These are phyloP conservation scores for Pelargonium australe DNA, from an alignment of 441 rosid genomes.

Conservation along the genomic window DNA sequence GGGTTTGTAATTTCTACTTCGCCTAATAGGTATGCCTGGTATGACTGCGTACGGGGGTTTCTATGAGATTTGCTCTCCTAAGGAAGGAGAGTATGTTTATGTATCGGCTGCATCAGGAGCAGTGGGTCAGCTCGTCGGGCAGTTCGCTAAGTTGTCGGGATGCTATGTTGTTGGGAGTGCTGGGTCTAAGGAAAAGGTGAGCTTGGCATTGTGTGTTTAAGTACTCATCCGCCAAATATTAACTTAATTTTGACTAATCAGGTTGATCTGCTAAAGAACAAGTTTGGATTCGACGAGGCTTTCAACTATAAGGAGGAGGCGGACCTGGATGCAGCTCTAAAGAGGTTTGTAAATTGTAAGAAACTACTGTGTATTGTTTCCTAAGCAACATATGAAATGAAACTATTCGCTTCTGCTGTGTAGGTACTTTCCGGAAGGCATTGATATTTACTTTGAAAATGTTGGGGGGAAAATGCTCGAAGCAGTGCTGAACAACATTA, in stretches of 20 bases:
- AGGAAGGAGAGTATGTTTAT: conserved; percentile 29
- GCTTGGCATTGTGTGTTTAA: too few species aligned
- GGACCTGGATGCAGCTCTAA: conserved; percentile 31
- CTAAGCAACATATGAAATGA: not conserved
- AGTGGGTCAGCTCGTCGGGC: conserved; percentile 44
- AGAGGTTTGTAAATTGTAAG: conserved; percentile 25
- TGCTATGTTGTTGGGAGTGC: conserved; percentile 1
- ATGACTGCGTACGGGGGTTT: conserved; percentile 43
- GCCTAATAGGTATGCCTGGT: conserved; percentile 36
- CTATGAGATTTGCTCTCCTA: conserved; percentile 35
- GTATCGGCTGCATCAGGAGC: not conserved
- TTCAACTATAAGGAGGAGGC: conserved; percentile 42
- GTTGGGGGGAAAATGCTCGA: conserved; percentile 38
- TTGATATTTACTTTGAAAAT: conserved; percentile 35
- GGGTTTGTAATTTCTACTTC: too few species aligned
- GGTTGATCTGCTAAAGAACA: conserved; percentile 42
- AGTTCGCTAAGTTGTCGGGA: conserved; percentile 31
- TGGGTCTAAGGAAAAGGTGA: not conserved
- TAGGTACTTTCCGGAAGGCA: conserved; percentile 31
- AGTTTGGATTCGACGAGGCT: conserved; percentile 43
- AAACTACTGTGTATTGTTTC: too few species aligned
- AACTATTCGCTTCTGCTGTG: not conserved
- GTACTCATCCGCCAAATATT: too few species aligned
- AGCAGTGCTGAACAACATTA: conserved; percentile 26
- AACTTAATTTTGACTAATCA: conserved; percentile 2